These are phyloP conservation scores for Arctium minus DNA, from an alignment of 129 eudicot genomes.

Conservation along the genomic window DNA sequence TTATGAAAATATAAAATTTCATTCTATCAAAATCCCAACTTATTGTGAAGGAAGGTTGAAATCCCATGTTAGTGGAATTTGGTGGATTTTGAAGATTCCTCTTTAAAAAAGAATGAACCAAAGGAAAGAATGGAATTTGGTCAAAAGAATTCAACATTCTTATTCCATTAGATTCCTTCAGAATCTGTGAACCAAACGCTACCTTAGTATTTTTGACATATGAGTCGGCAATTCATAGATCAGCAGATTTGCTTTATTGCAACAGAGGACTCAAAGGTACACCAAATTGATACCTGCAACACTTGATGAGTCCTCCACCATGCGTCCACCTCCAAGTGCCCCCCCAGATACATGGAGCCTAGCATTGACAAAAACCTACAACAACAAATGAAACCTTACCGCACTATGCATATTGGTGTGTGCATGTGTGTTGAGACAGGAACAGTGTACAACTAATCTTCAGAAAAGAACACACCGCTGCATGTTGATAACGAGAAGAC, in stretches of 20 bases:
- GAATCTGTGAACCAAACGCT: no score
- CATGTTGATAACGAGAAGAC: constrained; percentile 96
- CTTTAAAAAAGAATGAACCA: no score
- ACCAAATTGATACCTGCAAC: constrained; percentile 54
- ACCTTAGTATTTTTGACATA: not conserved
- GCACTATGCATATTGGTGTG: constrained; percentile 4
- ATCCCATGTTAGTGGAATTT: no score
- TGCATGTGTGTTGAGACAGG: not conserved
- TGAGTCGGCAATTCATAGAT: not conserved
- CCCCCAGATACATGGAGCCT: constrained; percentile 99
- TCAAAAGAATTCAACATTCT: no score
- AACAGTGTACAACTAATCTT: not conserved
- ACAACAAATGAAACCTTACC: constrained; percentile 10
- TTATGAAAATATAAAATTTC: no score
- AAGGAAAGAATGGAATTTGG: no score
- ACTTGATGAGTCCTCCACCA: constrained; percentile 94
- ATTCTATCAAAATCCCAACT: no score
- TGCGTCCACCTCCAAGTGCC: constrained; percentile 97
- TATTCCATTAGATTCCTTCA: no score
- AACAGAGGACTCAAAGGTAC: not conserved
- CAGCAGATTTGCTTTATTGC: not conserved
- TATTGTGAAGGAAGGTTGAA: no score
- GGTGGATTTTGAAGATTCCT: no score
- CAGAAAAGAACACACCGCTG: constrained; percentile 68
- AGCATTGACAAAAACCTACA: constrained; percentile 97